phyloP scores from a whole-genome alignment of 139 green algal genomes.

The Eudorina sp. region DNA sequence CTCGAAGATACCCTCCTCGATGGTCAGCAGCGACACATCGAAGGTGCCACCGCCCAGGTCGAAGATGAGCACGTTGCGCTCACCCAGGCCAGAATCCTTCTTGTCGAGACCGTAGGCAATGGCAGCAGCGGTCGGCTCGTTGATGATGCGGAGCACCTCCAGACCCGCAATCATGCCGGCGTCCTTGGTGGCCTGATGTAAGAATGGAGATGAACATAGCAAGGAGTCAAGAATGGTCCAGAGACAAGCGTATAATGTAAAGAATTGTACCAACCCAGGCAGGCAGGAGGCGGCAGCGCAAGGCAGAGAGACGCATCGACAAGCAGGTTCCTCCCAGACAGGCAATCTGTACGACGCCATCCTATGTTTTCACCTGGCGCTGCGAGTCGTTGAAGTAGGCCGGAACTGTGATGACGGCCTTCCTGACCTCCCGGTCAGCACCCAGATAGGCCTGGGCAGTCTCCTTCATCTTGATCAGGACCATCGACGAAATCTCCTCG shows the following conservation, averaged over 20 bases:
- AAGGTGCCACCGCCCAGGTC: slow-evolving; percentile 96
- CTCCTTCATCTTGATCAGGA: slow-evolving; percentile 99
- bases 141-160: slow-evolving; percentile 99
- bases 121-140: slow-evolving; percentile 98
- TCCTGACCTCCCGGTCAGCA: slow-evolving; percentile 85
- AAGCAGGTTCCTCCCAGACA: too few species aligned
- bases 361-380: slow-evolving; percentile 78
- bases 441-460: slow-evolving; percentile 84
- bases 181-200: slow-evolving; percentile 97
- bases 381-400: slow-evolving; percentile 99
- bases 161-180: slow-evolving; percentile 94
- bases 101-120: slow-evolving; percentile 93
- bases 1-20: slow-evolving; percentile 99
- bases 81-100: slow-evolving; percentile 70
- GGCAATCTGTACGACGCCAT: too few species aligned
- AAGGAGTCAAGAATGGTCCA: too few species aligned
- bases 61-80: slow-evolving; percentile 96
- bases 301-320: too few species aligned
- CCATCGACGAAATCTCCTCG: slow-evolving; percentile 98
- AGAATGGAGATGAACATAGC: neutral
- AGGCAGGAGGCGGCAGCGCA: too few species aligned
- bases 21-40: slow-evolving; percentile 98
- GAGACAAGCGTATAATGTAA: too few species aligned
- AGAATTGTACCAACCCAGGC: too few species aligned
- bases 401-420: slow-evolving; percentile 97